A percentile compares a stretch with the other conserved stretches of the same genome.
Conservation (phyloP, 345 rosid genomes). For the Theobroma cacao region DNA sequence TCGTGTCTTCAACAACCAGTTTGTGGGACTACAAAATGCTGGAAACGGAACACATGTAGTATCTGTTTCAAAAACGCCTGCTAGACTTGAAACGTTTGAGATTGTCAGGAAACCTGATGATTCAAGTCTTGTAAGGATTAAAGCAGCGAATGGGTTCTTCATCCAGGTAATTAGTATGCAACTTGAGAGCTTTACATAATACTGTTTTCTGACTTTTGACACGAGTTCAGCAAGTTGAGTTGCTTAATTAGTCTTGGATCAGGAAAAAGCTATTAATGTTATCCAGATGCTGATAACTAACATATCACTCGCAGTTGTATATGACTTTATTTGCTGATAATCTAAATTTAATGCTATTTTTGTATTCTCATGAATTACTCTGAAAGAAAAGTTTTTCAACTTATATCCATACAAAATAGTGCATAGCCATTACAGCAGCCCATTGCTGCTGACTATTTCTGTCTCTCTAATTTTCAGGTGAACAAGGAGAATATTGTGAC, state of each 20-base stretch:
- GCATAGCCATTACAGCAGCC: neutral
- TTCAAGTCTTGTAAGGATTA: conserved; percentile 37
- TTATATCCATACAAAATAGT: neutral
- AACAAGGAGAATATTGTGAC: conserved; percentile 45
- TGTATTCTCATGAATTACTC: neutral
- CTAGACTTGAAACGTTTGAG: conserved; percentile 33
- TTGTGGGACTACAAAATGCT: conserved; percentile 32
- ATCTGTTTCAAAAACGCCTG: conserved; percentile 28
- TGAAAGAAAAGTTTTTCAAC: neutral
- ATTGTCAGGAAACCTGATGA: conserved; percentile 32
- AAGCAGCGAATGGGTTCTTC: conserved; percentile 49
- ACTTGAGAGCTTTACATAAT: neutral
- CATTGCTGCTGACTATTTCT: neutral
- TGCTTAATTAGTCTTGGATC: neutral
- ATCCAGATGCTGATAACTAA: no score
- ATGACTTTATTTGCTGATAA: neutral
- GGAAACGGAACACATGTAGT: conserved; percentile 32
- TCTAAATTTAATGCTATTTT: neutral
- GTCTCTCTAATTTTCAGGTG: conserved; percentile 25
- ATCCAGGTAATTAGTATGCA: conserved; percentile 33
- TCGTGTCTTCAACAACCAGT: conserved; percentile 45
- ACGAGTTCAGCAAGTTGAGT: neutral
- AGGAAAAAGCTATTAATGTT: neutral
- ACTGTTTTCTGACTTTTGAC: neutral
- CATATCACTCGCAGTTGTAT: neutral